These are phyloP conservation scores for Graphium sp. DNA, from an alignment of 2,329 filamentous ascomycete genomes.

Conservation along the genomic window DNA sequence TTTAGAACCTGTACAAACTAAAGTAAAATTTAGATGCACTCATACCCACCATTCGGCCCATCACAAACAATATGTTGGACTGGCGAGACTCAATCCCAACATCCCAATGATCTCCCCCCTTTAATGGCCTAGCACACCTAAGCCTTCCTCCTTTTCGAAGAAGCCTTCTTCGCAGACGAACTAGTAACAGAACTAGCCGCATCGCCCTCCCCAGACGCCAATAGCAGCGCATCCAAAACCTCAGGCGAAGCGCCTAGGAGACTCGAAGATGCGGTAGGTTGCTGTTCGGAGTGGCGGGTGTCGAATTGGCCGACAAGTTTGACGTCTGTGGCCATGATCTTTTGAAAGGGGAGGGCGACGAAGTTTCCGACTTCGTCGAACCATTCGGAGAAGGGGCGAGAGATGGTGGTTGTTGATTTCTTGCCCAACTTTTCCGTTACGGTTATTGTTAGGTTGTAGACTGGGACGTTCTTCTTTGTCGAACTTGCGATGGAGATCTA, in stretches of 20 bases:
- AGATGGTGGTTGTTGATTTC: constrained; percentile 31
- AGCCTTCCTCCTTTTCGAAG: constrained; percentile 4
- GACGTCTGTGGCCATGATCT: constrained; percentile 54
- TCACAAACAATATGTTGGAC: no score
- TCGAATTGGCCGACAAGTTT: constrained; percentile 50
- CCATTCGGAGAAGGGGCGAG: constrained; percentile 55
- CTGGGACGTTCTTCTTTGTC: constrained; percentile 63
- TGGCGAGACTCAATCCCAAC: no score
- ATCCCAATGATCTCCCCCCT: no score
- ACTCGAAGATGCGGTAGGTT: constrained; percentile 16
- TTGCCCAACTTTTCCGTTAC: constrained; percentile 23
- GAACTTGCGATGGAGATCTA: constrained; percentile 59
- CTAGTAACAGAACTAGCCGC: constrained; percentile 8
- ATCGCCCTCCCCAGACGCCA: constrained; percentile 13
- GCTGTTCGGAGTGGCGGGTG: constrained; percentile 8
- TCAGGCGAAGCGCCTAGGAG: constrained; percentile 23
- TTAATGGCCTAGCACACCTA: no score
- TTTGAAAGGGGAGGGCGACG: constrained; percentile 60
- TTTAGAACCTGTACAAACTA: no score
- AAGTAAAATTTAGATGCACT: no score
- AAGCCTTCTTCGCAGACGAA: constrained; percentile 1
- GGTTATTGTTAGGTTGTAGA: constrained; percentile 60
- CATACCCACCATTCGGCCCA: no score
- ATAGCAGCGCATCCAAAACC: constrained; percentile 29
- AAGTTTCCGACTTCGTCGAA: constrained; percentile 61